These are phyloP conservation scores for Suillus lakei DNA, from an alignment of 768 basidiomycete species.

Conservation along the genomic window DNA sequence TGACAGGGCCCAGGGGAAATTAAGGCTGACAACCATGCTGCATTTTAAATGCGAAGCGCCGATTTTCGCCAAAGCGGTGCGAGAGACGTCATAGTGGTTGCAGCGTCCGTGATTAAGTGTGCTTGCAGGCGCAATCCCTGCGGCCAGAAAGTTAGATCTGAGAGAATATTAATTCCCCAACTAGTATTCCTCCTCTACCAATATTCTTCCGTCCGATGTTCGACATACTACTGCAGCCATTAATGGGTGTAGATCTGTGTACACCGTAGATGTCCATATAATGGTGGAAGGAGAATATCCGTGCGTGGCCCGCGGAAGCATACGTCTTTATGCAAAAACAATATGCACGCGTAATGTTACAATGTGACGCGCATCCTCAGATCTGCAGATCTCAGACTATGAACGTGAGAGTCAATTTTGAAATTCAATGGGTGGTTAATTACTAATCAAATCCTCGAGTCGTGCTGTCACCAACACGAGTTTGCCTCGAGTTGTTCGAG, in stretches of 20 bases:
- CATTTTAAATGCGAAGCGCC: too few species aligned
- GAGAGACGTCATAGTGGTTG: background rate
- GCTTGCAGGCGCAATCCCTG: background rate
- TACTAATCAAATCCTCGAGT: background rate
- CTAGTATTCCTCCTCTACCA: background rate
- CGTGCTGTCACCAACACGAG: background rate
- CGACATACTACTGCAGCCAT: background rate
- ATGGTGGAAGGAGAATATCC: background rate
- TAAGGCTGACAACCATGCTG: too few species aligned
- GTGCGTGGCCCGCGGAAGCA: background rate
- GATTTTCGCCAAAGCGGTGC: background rate
- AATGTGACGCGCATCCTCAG: too few species aligned
- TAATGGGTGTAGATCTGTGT: background rate
- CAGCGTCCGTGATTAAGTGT: background rate
- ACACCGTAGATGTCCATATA: too few species aligned
- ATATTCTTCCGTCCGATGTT: background rate
- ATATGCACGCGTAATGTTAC: too few species aligned
- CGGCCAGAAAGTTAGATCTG: too few species aligned
- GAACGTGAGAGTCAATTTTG: background rate
- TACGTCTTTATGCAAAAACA: background rate
- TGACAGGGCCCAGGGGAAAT: too few species aligned
- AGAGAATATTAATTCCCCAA: too few species aligned
- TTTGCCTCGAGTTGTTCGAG: background rate
- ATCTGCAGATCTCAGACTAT: too few species aligned
- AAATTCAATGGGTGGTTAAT: background rate